Percentiles rank a stretch among this genome's conserved stretches.
These are phyloP conservation scores for Naganishia onofrii DNA, from an alignment of 768 basidiomycete genomes.

Conservation along the genomic window DNA sequence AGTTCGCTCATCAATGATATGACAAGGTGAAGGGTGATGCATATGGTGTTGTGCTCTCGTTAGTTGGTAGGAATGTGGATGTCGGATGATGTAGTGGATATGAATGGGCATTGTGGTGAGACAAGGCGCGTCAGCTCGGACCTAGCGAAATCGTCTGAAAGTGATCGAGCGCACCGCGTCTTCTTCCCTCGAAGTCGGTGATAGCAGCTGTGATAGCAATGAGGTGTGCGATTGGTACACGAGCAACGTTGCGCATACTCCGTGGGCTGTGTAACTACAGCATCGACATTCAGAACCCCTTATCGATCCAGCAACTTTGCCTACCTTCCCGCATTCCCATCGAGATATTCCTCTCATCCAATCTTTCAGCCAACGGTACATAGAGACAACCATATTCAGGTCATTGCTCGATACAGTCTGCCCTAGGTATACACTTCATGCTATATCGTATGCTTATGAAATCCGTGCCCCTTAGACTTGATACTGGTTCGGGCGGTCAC, in stretches of 20 bases:
- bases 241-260: not conserved
- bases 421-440: not conserved
- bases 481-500: not conserved
- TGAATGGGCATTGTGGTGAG: not conserved
- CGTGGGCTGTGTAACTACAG: too few relatives aligned
- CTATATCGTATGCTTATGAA: not conserved
- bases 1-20: slow-evolving; percentile 9
- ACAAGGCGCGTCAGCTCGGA: slow-evolving; percentile 3
- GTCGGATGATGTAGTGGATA: not conserved
- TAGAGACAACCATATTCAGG: too few relatives aligned
- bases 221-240: not conserved
- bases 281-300: too few relatives aligned
- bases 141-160: not conserved
- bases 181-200: too few relatives aligned
- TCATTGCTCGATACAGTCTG: too few relatives aligned
- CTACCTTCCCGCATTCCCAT: too few relatives aligned
- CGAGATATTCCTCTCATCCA: too few relatives aligned
- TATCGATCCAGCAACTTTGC: too few relatives aligned
- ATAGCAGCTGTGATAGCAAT: not conserved
- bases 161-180: slow-evolving; percentile 3
- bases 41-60: not conserved
- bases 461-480: not conserved
- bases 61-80: not conserved
- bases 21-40: not conserved
- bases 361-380: too few relatives aligned